phyloP scores from a whole-genome alignment of 257 asterid genomes.

The Nicotiana tabacum region DNA sequence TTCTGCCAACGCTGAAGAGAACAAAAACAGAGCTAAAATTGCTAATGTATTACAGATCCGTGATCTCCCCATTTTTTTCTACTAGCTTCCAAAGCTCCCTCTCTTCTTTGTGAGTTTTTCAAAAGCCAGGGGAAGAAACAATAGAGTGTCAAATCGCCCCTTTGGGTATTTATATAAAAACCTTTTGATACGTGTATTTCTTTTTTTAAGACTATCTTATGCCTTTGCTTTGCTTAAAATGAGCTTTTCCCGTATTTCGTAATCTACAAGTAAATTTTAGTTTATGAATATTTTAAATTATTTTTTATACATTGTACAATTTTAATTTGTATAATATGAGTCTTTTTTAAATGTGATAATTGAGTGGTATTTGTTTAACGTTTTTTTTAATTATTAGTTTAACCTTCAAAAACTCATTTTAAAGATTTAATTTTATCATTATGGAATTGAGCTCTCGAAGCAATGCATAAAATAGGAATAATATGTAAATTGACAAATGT shows the following conservation, averaged over 20 bases:
- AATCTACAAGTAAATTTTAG: neutral
- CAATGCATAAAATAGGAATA: neutral
- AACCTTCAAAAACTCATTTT: neutral
- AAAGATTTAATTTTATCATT: neutral
- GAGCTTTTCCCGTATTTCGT: neutral
- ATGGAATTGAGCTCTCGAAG: neutral
- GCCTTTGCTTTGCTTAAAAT: neutral
- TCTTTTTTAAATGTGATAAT: neutral
- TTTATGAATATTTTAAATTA: neutral
- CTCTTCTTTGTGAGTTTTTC: neutral
- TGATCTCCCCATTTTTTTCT: constrained; percentile 38
- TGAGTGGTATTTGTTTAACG: neutral
- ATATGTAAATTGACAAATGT: neutral
- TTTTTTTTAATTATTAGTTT: neutral
- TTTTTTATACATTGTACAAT: neutral
- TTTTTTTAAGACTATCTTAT: neutral
- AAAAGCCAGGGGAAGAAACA: neutral
- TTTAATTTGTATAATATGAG: neutral
- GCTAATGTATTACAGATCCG: constrained; percentile 32
- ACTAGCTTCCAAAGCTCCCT: neutral
- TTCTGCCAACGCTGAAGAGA: constrained; percentile 47
- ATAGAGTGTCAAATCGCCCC: neutral
- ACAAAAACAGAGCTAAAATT: constrained; percentile 30
- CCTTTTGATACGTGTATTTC: neutral
- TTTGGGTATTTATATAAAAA: neutral